A percentile compares a stretch with the other conserved stretches of the same genome.
phyloP scores from a whole-genome alignment of 768 basidiomycete genomes.

The Gyrodon lividus region DNA sequence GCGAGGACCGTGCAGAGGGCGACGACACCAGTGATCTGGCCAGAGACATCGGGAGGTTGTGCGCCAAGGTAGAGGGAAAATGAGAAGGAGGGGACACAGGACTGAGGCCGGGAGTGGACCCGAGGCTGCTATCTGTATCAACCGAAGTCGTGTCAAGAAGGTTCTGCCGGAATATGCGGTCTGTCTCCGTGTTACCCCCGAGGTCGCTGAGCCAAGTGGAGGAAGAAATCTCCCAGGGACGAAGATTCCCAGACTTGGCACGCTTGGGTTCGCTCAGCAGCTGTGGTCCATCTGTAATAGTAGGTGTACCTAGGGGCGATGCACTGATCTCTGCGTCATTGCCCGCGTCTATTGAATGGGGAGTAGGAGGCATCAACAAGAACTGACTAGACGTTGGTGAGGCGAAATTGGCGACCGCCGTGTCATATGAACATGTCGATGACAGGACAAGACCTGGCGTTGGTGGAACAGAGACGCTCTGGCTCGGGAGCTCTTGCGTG shows the following conservation, averaged over 20 bases:
- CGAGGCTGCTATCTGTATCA: constrained; percentile 20
- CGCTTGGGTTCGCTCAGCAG: constrained; percentile 6
- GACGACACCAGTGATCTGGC: constrained; percentile 15
- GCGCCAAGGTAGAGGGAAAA: constrained; percentile 13
- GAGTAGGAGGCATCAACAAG: constrained; percentile 27
- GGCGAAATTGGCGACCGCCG: constrained; percentile 13
- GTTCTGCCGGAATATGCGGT: constrained; percentile 30
- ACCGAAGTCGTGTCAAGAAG: constrained; percentile 11
- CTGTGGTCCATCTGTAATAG: constrained; percentile 1
- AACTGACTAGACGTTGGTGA: constrained; percentile 31
- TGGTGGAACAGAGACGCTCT: constrained; percentile 8
- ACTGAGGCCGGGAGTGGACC: constrained; percentile 26
- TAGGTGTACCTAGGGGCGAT: constrained; percentile 12
- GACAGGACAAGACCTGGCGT: constrained; percentile 6
- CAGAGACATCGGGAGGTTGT: constrained; percentile 12
- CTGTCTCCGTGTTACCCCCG: constrained; percentile 31
- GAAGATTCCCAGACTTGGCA: constrained; percentile 15
- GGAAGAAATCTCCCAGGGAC: constrained; percentile 19
- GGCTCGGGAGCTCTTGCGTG: constrained; percentile 9
- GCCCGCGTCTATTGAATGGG: constrained; percentile 11
- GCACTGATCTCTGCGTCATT: constrained; percentile 10
- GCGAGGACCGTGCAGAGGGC: constrained; percentile 13
- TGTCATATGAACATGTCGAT: constrained; percentile 3
- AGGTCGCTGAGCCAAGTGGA: constrained; percentile 34
- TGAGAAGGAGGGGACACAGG: constrained; percentile 19